Conservation (phyloP, 106 monocot species). For the Platanthera guangdongensis region DNA sequence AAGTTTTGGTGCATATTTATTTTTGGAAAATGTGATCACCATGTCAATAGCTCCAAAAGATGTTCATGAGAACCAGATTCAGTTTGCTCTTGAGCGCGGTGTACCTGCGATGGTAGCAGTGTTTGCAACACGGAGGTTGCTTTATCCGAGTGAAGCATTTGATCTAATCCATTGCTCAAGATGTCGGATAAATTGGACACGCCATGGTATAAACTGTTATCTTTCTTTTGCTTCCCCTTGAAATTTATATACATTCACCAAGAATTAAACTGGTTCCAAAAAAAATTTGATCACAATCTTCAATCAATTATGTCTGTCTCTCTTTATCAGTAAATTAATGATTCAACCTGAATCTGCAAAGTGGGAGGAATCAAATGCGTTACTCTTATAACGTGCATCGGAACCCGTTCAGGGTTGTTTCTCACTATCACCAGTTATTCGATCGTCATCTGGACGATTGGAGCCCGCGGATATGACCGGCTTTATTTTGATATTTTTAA, state of each 20-base stretch:
- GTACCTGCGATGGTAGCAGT: conserved; percentile 92
- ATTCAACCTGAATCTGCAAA: not conserved
- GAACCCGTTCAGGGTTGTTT: too few relatives aligned
- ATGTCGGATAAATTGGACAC: conserved; percentile 92
- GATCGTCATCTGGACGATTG: too few relatives aligned
- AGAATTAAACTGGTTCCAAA: not conserved
- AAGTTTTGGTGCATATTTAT: conserved; percentile 92
- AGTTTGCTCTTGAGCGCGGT: conserved; percentile 97
- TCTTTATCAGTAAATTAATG: not conserved
- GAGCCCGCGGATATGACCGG: too few relatives aligned
- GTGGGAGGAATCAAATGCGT: too few relatives aligned
- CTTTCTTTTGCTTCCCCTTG: not conserved
- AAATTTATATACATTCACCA: not conserved
- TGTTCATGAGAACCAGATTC: conserved; percentile 98
- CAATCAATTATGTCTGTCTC: not conserved
- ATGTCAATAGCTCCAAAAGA: conserved; percentile 96
- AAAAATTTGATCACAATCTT: not conserved
- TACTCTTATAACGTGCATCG: too few relatives aligned
- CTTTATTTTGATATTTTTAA: too few relatives aligned
- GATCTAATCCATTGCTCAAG: conserved; percentile 96
- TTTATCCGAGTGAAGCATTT: conserved; percentile 94
- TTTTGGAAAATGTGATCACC: conserved; percentile 70
- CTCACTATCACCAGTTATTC: too few relatives aligned
- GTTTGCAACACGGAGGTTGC: conserved; percentile 80
- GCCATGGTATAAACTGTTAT: conserved; percentile 50